Percentiles rank a stretch among this genome's conserved stretches.
These are phyloP conservation scores for Trichopus zeylanicus DNA, from an alignment of 116 monocot species.

Conservation along the genomic window DNA sequence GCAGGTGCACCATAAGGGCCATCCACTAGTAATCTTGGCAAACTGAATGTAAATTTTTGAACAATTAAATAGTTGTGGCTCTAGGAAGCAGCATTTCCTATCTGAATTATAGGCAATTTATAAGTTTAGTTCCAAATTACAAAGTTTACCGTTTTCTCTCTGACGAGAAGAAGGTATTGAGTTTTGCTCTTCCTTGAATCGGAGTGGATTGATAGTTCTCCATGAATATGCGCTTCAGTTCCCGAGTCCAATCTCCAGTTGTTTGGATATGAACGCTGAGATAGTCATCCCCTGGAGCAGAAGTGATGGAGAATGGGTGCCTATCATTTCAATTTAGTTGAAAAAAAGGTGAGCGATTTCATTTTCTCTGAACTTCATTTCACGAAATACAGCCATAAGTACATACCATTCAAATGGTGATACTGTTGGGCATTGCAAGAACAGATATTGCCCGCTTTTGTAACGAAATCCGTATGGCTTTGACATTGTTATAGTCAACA, in stretches of 20 bases:
- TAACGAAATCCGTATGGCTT: slow-evolving; percentile 80
- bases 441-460: slow-evolving; percentile 83
- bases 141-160: not conserved
- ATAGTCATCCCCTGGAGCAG: slow-evolving; percentile 74
- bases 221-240: slow-evolving; percentile 60
- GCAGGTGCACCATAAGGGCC: slow-evolving; percentile 93
- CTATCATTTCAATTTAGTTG: slow-evolving; percentile 16
- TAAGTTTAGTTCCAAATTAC: no score
- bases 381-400: no score
- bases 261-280: slow-evolving; percentile 75
- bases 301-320: slow-evolving; percentile 93
- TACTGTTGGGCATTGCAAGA: slow-evolving; percentile 75
- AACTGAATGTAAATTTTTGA: slow-evolving; percentile 20
- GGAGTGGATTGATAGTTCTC: slow-evolving; percentile 37
- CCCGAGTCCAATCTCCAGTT: slow-evolving; percentile 76
- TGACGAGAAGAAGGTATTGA: slow-evolving; percentile 17
- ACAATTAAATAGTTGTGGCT: not conserved
- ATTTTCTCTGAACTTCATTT: no score
- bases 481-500: slow-evolving; percentile 66
- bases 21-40: slow-evolving; percentile 74
- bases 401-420: slow-evolving; percentile 86
- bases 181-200: slow-evolving; percentile 52
- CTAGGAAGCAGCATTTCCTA: no score
- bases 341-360: not conserved
- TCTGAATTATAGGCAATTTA: no score